Percentiles rank a stretch among this genome's conserved stretches.
Conservation (phyloP, 192 early-diverging fungal species). For the Dimargaris xerosporica region DNA sequence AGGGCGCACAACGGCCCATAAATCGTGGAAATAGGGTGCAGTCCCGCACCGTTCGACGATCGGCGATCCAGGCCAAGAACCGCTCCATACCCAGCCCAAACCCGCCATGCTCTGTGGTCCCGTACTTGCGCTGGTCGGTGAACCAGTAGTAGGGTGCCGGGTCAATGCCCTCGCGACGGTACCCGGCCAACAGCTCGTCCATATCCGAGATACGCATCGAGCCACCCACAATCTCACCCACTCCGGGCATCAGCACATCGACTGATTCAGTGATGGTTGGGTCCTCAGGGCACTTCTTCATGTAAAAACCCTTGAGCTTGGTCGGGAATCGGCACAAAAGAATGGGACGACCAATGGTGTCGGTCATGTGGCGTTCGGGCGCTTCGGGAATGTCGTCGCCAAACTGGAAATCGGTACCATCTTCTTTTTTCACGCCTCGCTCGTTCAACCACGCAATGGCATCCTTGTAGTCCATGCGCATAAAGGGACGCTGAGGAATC, state of each 20-base stretch:
- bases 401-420: constrained; percentile 82
- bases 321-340: constrained; percentile 92
- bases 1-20: constrained; percentile 71
- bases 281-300: constrained; percentile 83
- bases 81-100: constrained; percentile 96
- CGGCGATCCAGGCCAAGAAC: constrained; percentile 91
- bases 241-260: constrained; percentile 94
- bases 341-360: constrained; percentile 89
- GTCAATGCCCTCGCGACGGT: constrained; percentile 83
- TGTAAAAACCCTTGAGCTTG: constrained; percentile 98
- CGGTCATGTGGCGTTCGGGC: constrained; percentile 98
- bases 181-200: constrained; percentile 61
- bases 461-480: constrained; percentile 91
- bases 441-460: constrained; percentile 92
- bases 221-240: constrained; percentile 98
- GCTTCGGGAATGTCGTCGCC: constrained; percentile 99
- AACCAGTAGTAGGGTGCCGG: constrained; percentile 96
- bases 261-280: constrained; percentile 82
- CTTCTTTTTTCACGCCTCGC: constrained; percentile 68
- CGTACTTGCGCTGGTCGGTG: constrained; percentile 98
- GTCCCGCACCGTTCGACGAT: constrained; percentile 81
- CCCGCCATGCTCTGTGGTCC: constrained; percentile 89
- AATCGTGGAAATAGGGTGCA: constrained; percentile 88
- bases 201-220: constrained; percentile 91
- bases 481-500: constrained; percentile 70